Conservation (phyloP, 352 stramenopile genomes). For the Pythium rishiriense region DNA sequence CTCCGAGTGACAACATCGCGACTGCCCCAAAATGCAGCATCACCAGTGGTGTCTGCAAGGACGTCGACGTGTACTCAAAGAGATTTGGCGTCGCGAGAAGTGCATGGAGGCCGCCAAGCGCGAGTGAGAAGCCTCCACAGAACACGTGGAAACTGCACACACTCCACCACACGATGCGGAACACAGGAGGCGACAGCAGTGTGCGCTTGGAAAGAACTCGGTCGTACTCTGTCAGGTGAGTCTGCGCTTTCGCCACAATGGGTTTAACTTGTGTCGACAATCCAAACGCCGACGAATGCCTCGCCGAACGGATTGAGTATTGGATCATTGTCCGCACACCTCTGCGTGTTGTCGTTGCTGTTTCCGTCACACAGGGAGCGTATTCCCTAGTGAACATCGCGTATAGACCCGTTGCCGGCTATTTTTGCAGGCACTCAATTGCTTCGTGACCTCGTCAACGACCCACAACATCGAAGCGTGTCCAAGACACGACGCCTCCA, state of each 20-base stretch:
- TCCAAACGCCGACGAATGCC: background rate
- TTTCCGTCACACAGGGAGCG: background rate
- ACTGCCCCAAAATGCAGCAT: background rate
- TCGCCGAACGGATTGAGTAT: background rate
- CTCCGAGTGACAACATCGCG: background rate
- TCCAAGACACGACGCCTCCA: too few species aligned
- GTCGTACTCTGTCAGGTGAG: too few species aligned
- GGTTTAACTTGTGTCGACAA: background rate
- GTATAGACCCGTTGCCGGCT: too few species aligned
- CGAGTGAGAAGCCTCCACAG: conserved; percentile 2
- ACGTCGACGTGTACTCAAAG: conserved; percentile 1
- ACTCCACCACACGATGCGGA: conserved; percentile 4
- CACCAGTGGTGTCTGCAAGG: background rate
- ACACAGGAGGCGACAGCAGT: background rate
- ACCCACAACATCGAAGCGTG: too few species aligned
- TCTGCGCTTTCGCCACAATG: background rate
- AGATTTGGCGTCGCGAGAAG: conserved; percentile 2
- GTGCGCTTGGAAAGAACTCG: background rate
- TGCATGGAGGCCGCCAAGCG: conserved; percentile 5
- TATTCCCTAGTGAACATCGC: too few species aligned
- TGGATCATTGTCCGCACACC: background rate
- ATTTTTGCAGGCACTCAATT: too few species aligned
- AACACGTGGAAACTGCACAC: conserved; percentile 7
- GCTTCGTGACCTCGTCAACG: too few species aligned
- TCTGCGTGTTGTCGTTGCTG: background rate